Conservation (phyloP, 805 yeast species). For the Saturnispora bothae region DNA sequence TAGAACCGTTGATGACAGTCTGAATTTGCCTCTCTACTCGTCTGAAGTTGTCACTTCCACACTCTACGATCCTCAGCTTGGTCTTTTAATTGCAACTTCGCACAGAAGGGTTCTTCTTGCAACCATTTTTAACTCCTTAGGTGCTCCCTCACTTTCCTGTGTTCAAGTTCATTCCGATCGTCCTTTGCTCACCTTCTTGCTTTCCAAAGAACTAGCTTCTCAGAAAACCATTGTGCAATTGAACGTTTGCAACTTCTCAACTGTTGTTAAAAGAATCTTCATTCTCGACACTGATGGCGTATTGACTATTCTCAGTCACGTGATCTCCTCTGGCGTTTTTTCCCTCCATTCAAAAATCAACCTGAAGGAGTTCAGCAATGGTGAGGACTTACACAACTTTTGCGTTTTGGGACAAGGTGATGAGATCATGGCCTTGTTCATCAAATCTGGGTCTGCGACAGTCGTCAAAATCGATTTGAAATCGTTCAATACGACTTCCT, state of each 20-base stretch:
- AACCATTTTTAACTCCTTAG: slow-evolving; percentile 55
- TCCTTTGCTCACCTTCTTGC: slow-evolving; percentile 10
- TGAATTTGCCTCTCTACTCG: slow-evolving; percentile 32
- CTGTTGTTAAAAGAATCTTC: slow-evolving; percentile 32
- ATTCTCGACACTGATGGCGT: slow-evolving; percentile 38
- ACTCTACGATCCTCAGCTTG: slow-evolving; percentile 62
- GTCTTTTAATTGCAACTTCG: slow-evolving; percentile 61
- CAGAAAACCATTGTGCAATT: slow-evolving; percentile 47
- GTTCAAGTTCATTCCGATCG: slow-evolving; percentile 16
- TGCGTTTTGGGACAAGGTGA: not conserved
- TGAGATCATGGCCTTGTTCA: not conserved
- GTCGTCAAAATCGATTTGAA: no score
- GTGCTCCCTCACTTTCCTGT: slow-evolving; percentile 37
- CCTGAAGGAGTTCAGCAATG: not conserved
- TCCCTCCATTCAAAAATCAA: slow-evolving; percentile 2
- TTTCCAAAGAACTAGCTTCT: slow-evolving; percentile 15
- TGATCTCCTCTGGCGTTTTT: slow-evolving; percentile 22
- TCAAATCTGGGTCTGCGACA: no score
- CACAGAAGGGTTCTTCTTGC: slow-evolving; percentile 55
- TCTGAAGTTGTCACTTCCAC: slow-evolving; percentile 49
- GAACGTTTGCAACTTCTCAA: slow-evolving; percentile 33
- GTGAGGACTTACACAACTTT: not conserved
- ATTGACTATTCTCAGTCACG: slow-evolving; percentile 27
- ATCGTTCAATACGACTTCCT: no score
- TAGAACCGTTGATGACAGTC: no score